phyloP scores from a whole-genome alignment of 768 basidiomycete genomes.

The Leccinum subtestaceum region DNA sequence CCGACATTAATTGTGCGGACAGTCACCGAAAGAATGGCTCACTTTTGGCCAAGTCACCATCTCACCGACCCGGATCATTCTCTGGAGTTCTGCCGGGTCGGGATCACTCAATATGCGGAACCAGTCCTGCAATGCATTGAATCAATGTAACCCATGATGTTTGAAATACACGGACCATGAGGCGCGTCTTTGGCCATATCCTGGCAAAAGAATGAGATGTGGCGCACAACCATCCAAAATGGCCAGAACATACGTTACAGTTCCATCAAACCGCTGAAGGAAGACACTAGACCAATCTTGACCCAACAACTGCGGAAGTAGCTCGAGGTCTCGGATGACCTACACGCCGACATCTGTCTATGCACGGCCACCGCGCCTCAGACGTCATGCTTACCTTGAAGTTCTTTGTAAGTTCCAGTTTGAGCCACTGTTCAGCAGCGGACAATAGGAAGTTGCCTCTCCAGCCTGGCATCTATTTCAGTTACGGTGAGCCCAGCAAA shows the following conservation, averaged over 20 bases:
- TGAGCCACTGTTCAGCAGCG: slow-evolving; percentile 92
- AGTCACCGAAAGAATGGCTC: slow-evolving; percentile 8
- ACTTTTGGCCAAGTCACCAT: slow-evolving; percentile 98
- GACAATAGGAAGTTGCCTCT: slow-evolving; percentile 91
- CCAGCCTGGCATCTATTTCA: slow-evolving; percentile 60
- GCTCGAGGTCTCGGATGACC: slow-evolving; percentile 93
- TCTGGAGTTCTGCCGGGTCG: slow-evolving; percentile 68
- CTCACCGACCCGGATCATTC: slow-evolving; percentile 88
- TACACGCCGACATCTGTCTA: slow-evolving; percentile 22
- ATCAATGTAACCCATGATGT: not conserved
- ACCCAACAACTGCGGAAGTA: slow-evolving; percentile 89
- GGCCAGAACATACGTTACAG: slow-evolving; percentile 67
- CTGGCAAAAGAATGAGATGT: slow-evolving; percentile 39
- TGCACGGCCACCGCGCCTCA: not conserved
- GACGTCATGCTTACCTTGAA: slow-evolving; percentile 57
- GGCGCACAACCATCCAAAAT: slow-evolving; percentile 9
- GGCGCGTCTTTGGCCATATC: slow-evolving; percentile 81
- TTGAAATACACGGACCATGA: slow-evolving; percentile 48
- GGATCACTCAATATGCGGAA: slow-evolving; percentile 82
- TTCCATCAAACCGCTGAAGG: slow-evolving; percentile 87
- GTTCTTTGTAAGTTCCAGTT: slow-evolving; percentile 94
- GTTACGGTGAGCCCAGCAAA: not conserved
- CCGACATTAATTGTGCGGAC: slow-evolving; percentile 8
- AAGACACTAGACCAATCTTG: slow-evolving; percentile 98
- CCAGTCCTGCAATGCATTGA: slow-evolving; percentile 61